Evolutionary conservation across 805 yeast genomes (phyloP).

Genomic region (Metschnikowia koreensis): DNA sequence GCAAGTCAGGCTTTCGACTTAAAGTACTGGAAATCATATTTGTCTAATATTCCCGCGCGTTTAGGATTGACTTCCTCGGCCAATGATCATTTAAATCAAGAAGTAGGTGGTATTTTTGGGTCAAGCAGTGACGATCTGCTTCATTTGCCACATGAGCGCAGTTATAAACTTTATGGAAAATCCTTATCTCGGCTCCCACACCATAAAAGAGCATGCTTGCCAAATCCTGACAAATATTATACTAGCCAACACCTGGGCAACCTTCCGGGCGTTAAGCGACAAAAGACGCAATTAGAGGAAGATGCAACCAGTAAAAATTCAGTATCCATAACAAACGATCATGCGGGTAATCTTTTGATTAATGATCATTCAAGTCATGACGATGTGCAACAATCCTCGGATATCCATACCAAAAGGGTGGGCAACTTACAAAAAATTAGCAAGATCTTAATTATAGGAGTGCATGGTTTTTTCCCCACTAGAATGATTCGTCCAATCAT

Average conservation of each 20-base stretch:
- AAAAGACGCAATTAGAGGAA: slow-evolving; percentile 26
- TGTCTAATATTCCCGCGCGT: slow-evolving; percentile 32
- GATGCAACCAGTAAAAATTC: slow-evolving; percentile 30
- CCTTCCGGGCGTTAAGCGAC: slow-evolving; percentile 8
- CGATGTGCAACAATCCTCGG: slow-evolving; percentile 14
- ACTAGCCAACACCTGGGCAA: slow-evolving; percentile 10
- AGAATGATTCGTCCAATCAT: slow-evolving; percentile 77
- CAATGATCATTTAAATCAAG: background rate
- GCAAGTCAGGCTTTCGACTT: slow-evolving; percentile 26
- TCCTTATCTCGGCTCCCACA: slow-evolving; percentile 35
- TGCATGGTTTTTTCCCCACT: slow-evolving; percentile 95
- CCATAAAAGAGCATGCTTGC: slow-evolving; percentile 38
- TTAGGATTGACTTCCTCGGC: slow-evolving; percentile 34
- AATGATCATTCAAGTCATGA: slow-evolving; percentile 18
- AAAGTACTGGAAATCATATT: slow-evolving; percentile 35
- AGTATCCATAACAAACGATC: slow-evolving; percentile 40
- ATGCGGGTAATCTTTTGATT: slow-evolving; percentile 40
- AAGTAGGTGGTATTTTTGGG: background rate
- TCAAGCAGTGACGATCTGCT: slow-evolving; percentile 14
- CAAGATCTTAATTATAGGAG: slow-evolving; percentile 80
- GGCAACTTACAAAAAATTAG: slow-evolving; percentile 39
- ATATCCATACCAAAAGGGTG: slow-evolving; percentile 26
- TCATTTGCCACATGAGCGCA: slow-evolving; percentile 29
- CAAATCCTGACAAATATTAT: slow-evolving; percentile 26
- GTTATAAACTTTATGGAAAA: slow-evolving; percentile 39